These are phyloP conservation scores for Lumnitzera littorea DNA, from an alignment of 345 rosid species.

Conservation along the genomic window DNA sequence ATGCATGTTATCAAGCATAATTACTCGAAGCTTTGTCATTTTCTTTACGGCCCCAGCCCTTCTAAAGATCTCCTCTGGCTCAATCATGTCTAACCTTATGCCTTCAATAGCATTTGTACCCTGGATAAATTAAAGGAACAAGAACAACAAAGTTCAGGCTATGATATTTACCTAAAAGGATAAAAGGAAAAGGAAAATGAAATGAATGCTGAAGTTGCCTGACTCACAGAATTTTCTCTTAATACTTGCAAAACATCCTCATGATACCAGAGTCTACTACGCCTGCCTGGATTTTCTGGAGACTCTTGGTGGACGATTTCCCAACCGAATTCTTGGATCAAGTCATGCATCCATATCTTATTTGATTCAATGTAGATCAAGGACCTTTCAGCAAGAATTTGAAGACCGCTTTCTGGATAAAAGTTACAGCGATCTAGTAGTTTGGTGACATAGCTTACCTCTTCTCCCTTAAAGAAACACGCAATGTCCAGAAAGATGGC, in stretches of 20 bases:
- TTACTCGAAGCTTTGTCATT: slow-evolving; percentile 20
- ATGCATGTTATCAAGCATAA: slow-evolving; percentile 8
- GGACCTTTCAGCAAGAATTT: slow-evolving; percentile 10
- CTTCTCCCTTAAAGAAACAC: slow-evolving; percentile 17
- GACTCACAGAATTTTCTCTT: slow-evolving; percentile 9
- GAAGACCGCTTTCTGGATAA: slow-evolving; percentile 9
- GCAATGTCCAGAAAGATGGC: slow-evolving; percentile 17
- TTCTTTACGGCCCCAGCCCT: slow-evolving; percentile 10
- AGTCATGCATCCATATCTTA: slow-evolving; percentile 23
- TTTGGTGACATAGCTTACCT: not conserved
- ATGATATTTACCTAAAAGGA: too few species aligned
- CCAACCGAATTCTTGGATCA: slow-evolving; percentile 22
- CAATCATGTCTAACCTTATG: slow-evolving; percentile 5
- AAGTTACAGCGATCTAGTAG: slow-evolving; percentile 7
- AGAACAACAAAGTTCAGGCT: not conserved
- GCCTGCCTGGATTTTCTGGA: slow-evolving; percentile 10
- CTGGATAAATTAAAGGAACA: slow-evolving; percentile 1
- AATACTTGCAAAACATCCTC: slow-evolving; percentile 14
- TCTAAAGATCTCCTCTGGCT: slow-evolving; percentile 3
- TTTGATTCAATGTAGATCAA: slow-evolving; percentile 10
- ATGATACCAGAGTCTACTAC: slow-evolving; percentile 17
- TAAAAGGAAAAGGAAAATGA: not conserved
- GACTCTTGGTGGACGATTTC: slow-evolving; percentile 20
- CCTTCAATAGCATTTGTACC: slow-evolving; percentile 19
- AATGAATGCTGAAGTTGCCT: too few species aligned